These are phyloP conservation scores for Biscogniauxia marginata DNA, from an alignment of 2,329 filamentous ascomycete genomes.

Conservation along the genomic window DNA sequence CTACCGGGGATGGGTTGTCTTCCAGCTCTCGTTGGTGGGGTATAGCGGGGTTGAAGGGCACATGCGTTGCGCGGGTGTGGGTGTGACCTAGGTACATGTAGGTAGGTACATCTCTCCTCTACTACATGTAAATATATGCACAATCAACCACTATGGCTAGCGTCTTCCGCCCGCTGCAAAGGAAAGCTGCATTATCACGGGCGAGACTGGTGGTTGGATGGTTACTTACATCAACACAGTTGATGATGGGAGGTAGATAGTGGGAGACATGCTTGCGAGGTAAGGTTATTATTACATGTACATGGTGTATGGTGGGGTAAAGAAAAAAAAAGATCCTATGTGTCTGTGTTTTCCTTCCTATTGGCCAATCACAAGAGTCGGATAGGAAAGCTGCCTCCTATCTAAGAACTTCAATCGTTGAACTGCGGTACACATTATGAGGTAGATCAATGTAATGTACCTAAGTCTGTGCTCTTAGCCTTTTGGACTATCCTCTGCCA, in stretches of 20 bases:
- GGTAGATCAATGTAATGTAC: no score
- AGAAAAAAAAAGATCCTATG: neutral
- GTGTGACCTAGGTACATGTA: neutral
- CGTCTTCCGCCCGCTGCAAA: neutral
- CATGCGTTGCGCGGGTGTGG: neutral
- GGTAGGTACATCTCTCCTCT: neutral
- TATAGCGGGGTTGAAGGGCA: neutral
- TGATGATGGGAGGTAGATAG: neutral
- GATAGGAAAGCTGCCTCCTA: constrained; percentile 11
- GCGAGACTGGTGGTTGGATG: neutral
- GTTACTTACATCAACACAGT: neutral
- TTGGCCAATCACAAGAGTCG: constrained; percentile 16
- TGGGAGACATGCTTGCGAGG: neutral
- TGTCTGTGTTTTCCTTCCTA: neutral
- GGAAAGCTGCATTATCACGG: neutral
- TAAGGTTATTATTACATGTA: neutral
- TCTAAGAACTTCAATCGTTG: neutral
- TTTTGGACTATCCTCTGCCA: neutral
- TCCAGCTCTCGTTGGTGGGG: neutral
- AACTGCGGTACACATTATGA: no score
- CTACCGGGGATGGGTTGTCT: neutral
- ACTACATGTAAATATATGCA: neutral
- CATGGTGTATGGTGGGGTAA: neutral
- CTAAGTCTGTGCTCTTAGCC: neutral
- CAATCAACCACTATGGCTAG: neutral